Base-by-base conservation (phyloP, 805 yeast genomes). In the Saturnispora diversa region DNA sequence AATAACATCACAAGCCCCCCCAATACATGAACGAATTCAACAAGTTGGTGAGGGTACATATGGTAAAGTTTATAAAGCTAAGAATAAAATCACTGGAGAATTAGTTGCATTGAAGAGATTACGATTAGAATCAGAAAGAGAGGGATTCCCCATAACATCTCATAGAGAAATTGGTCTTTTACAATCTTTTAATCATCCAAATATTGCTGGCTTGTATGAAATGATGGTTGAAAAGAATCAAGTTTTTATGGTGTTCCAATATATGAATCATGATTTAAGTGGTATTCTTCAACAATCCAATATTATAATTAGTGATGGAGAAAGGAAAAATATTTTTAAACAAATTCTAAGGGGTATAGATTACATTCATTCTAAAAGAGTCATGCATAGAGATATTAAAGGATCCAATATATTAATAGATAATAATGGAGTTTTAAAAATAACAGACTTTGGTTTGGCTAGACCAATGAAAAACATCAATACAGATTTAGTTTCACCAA, bases 31-130 rank as follows among this genome's bases (percentile, higher is more conserved):
- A 48, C 67, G 88, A 40, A 75, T 84, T 1, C 70, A 75, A 30
- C 97, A 92, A 56, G 97, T 92, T 5, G 98, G 98, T n/a, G 97
- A 92, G 62, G 98, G 98, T 8, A 92, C 97, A 0, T 92, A 92
- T 59, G 98, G 98, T 15, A 87, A 85, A 57, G 99, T 92, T 16
- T 87, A 83, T 64, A 86, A 87, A 55, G 95, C 96, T 0, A 68
- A 66, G 36, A 87, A 92, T 56, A 62, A 63, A 12, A 64, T 74
- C 5, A 84, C 95, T 0, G 70, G 74, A 2, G 77, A 74, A 43
- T 64, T 72, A 48, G 92, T 87, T n/a, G 98, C 98, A 1, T 65
- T 92, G 54, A 92, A 92, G 57, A 72, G 80, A 49, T 66, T 92
- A 33, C 63, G 97, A 45, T 69, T 92, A 52, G 97, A 92, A 55